Conservation (phyloP, 139 green algal genomes). For the Tetratostichococcus sp. region DNA sequence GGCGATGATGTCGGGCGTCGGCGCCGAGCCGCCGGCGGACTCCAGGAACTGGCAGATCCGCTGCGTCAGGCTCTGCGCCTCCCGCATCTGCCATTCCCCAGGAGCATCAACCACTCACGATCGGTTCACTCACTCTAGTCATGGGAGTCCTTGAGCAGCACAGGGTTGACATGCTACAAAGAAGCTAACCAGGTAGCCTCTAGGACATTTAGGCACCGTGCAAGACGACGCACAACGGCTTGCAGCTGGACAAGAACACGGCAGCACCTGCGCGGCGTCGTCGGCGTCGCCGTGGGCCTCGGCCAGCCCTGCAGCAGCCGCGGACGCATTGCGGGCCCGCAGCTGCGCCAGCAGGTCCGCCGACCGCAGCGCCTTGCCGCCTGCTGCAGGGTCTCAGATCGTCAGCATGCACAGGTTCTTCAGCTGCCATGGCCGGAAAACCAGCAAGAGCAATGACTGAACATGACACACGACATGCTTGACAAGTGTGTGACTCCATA, state of each 20-base stretch:
- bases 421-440: too few species aligned
- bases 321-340: constrained; percentile 32
- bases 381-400: too few species aligned
- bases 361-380: constrained; percentile 21
- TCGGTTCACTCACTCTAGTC: too few species aligned
- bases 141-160: not conserved
- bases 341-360: constrained; percentile 47
- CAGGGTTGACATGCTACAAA: too few species aligned
- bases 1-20: constrained; percentile 49
- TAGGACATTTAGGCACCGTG: too few species aligned
- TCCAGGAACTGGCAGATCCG: constrained; percentile 54
- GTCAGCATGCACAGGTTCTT: too few species aligned
- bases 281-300: not conserved
- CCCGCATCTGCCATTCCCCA: not conserved
- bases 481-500: too few species aligned
- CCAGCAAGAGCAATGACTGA: too few species aligned
- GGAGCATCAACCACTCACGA: not conserved
- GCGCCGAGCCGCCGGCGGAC: constrained; percentile 15
- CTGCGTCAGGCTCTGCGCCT: constrained; percentile 32
- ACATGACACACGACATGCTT: too few species aligned
- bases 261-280: not conserved
- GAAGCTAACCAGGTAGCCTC: too few species aligned
- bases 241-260: too few species aligned
- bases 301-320: constrained; percentile 2
- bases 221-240: too few species aligned